Conservation (phyloP, 352 stramenopile genomes). For the Pythium grandisporangium region DNA sequence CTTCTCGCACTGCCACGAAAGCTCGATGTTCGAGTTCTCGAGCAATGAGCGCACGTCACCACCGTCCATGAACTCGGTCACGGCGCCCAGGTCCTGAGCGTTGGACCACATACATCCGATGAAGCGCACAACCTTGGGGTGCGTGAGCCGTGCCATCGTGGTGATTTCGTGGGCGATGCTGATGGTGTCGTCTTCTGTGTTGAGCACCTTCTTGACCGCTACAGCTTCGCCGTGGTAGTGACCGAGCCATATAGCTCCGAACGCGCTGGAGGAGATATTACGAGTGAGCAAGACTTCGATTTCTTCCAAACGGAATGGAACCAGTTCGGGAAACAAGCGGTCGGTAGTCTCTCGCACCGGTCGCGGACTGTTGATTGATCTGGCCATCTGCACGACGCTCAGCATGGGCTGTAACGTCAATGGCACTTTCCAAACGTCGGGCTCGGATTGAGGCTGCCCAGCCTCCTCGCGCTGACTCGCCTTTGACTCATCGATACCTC, state of each 20-base stretch:
- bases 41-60: conserved; percentile 67
- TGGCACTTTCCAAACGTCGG: too few species aligned
- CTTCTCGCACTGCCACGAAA: conserved; percentile 71
- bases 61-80: conserved; percentile 79
- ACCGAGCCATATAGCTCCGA: conserved; percentile 68
- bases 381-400: too few species aligned
- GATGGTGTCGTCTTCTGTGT: conserved; percentile 53
- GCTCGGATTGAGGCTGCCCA: too few species aligned
- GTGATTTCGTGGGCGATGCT: conserved; percentile 73
- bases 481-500: too few species aligned
- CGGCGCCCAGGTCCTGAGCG: conserved; percentile 46
- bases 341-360: too few species aligned
- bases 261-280: conserved; percentile 65
- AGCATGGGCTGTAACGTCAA: too few species aligned
- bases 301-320: conserved; percentile 59
- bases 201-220: conserved; percentile 72
- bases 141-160: conserved; percentile 61
- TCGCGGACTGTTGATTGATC: too few species aligned
- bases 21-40: conserved; percentile 61
- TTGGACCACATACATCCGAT: conserved; percentile 78
- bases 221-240: conserved; percentile 73
- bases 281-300: conserved; percentile 65
- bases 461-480: too few species aligned
- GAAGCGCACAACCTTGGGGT: conserved; percentile 75
- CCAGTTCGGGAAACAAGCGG: conserved; percentile 57